A percentile compares a stretch with the other conserved stretches of the same genome.
Conservation (phyloP, 75 land plant species). For the Gnetum montanum region DNA sequence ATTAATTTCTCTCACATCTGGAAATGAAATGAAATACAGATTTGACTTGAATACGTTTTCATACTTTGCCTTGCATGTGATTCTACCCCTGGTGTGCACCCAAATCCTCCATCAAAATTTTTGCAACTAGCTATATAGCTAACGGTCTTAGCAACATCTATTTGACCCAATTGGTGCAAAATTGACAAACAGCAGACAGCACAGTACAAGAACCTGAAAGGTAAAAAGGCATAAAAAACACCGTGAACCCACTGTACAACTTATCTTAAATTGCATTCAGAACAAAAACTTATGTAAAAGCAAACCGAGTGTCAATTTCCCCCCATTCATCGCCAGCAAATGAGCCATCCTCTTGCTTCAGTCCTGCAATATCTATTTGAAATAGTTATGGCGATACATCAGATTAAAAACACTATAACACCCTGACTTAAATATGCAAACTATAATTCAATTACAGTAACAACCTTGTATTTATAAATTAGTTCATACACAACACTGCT, state of each 20-base stretch:
- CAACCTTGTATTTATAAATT: too few species aligned
- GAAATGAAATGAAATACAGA: too few species aligned
- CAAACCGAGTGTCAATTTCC: conserved; percentile 87
- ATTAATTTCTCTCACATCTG: too few species aligned
- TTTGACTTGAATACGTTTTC: too few species aligned
- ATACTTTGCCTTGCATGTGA: conserved; percentile 97
- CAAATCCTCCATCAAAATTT: conserved; percentile 99
- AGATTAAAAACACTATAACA: too few species aligned
- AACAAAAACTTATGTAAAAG: background rate
- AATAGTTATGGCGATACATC: conserved; percentile 17
- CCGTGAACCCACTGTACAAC: too few species aligned
- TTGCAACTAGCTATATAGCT: conserved; percentile 82
- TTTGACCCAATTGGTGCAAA: conserved; percentile 53
- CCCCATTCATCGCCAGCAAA: conserved; percentile 99
- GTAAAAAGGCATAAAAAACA: background rate
- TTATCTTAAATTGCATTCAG: too few species aligned
- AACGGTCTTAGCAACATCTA: conserved; percentile 79
- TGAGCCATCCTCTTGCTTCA: conserved; percentile 96
- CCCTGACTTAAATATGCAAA: too few species aligned
- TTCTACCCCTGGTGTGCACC: conserved; percentile 84
- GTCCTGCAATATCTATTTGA: conserved; percentile 50
- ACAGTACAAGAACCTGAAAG: conserved; percentile 74
- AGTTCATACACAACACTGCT: too few species aligned
- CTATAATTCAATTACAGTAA: too few species aligned
- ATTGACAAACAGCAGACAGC: conserved; percentile 86